These are phyloP conservation scores for Xylariaceae sp. DNA, from an alignment of 2,329 filamentous ascomycete genomes.

Conservation along the genomic window DNA sequence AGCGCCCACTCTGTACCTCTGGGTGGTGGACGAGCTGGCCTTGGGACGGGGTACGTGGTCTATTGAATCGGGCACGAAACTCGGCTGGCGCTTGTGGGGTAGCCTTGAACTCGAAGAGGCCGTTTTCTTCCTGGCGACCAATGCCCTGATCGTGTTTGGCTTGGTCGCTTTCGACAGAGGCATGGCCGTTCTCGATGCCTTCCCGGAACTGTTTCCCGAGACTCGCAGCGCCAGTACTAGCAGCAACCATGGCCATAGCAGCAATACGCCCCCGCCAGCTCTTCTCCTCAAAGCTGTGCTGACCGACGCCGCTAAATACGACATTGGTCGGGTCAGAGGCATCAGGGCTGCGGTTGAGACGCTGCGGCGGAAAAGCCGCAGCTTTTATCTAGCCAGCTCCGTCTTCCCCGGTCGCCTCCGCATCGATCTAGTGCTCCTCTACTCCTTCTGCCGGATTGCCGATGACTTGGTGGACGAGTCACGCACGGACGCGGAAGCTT, in stretches of 20 bases:
- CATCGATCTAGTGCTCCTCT: slow-evolving; percentile 61
- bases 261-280: slow-evolving; percentile 36
- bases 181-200: slow-evolving; percentile 56
- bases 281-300: slow-evolving; percentile 46
- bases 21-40: slow-evolving; percentile 64
- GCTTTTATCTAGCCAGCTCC: slow-evolving; percentile 65
- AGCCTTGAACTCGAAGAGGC: slow-evolving; percentile 67
- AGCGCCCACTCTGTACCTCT: slow-evolving; percentile 61
- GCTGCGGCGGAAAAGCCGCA: slow-evolving; percentile 58
- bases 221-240: too few species aligned
- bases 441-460: slow-evolving; percentile 66
- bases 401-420: slow-evolving; percentile 61
- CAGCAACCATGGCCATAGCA: too few species aligned
- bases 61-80: slow-evolving; percentile 60
- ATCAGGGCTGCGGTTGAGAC: slow-evolving; percentile 51
- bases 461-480: slow-evolving; percentile 68
- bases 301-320: slow-evolving; percentile 39
- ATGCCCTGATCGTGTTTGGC: slow-evolving; percentile 62
- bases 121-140: slow-evolving; percentile 64
- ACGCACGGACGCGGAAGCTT: slow-evolving; percentile 40
- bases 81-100: slow-evolving; percentile 54
- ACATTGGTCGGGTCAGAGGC: slow-evolving; percentile 48
- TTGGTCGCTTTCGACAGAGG: slow-evolving; percentile 63
- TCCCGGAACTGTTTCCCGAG: slow-evolving; percentile 48
- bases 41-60: slow-evolving; percentile 63